Evolutionary conservation across 2,329 filamentous ascomycete genomes (phyloP).

Genomic region (Pyrenochaeta sp.): DNA sequence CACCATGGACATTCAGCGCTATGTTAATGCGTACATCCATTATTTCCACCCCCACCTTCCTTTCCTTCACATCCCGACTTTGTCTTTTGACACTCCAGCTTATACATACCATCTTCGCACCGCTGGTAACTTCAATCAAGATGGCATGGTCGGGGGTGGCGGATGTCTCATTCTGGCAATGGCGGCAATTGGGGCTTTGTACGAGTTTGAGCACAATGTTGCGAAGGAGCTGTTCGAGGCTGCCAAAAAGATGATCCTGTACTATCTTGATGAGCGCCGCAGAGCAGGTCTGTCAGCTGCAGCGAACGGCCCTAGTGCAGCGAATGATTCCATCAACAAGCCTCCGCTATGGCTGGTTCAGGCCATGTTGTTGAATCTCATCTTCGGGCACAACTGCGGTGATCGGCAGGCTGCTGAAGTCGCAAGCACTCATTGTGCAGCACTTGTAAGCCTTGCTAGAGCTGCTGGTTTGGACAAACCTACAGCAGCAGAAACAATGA

Average conservation of each 20-base stretch:
- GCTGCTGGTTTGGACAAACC: conserved; percentile 78
- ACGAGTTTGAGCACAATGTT: conserved; percentile 80
- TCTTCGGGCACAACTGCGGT: conserved; percentile 93
- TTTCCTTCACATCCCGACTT: conserved; percentile 90
- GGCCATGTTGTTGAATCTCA: conserved; percentile 94
- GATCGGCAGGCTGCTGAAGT: conserved; percentile 92
- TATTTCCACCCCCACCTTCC: conserved; percentile 95
- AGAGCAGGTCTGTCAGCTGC: conserved; percentile 78
- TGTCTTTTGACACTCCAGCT: conserved; percentile 84
- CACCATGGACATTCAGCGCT: conserved; percentile 86
- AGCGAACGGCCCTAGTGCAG: conserved; percentile 60
- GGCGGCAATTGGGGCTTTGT: conserved; percentile 85
- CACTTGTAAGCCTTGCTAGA: conserved; percentile 87
- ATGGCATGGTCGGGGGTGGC: conserved; percentile 73
- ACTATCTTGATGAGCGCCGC: conserved; percentile 89
- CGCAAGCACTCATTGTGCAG: conserved; percentile 89
- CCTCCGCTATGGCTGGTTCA: conserved; percentile 94
- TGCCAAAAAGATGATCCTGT: conserved; percentile 92
- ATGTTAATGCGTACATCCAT: conserved; percentile 86
- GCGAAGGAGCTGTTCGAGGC: conserved; percentile 90
- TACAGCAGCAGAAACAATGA: conserved; percentile 27
- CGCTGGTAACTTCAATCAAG: conserved; percentile 61
- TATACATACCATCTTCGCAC: conserved; percentile 68
- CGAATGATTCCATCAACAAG: conserved; percentile 68
- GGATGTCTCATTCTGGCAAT: conserved; percentile 88